These are phyloP conservation scores for Oxytropis ochrocephala DNA, from an alignment of 306 rosid genomes.

Conservation along the genomic window DNA sequence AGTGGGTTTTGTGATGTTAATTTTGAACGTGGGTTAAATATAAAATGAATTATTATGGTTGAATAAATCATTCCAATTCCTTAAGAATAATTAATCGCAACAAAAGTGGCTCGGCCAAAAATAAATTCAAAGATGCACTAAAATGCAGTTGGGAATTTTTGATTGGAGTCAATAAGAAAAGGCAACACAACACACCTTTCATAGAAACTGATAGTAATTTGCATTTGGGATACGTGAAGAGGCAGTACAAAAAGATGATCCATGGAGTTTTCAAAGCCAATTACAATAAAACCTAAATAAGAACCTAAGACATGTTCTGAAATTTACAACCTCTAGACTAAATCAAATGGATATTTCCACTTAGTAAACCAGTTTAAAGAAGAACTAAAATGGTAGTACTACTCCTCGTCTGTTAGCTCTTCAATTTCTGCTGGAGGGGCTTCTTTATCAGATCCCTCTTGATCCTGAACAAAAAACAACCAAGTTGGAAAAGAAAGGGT, in stretches of 20 bases:
- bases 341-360: neutral
- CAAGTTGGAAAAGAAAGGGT: neutral
- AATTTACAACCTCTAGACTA: conserved; percentile 28
- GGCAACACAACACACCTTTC: neutral
- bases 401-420: conserved; percentile 56
- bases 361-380: neutral
- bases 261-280: neutral
- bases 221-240: neutral
- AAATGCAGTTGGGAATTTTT: neutral
- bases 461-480: conserved; percentile 30
- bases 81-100: no score
- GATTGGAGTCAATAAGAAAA: neutral
- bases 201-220: neutral
- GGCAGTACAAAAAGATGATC: conserved; percentile 9
- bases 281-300: neutral
- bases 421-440: conserved; percentile 30
- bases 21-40: no score
- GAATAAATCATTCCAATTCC: no score
- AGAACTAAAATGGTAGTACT: neutral
- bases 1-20: no score
- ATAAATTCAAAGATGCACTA: neutral
- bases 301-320: neutral
- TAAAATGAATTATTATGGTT: no score
- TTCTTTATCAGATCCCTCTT: conserved; percentile 46
- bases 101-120: no score